Percentiles rank a stretch among this genome's conserved stretches.
Conservation (phyloP, 192 early-diverging fungal species). For the Obelidium mucronatum region DNA sequence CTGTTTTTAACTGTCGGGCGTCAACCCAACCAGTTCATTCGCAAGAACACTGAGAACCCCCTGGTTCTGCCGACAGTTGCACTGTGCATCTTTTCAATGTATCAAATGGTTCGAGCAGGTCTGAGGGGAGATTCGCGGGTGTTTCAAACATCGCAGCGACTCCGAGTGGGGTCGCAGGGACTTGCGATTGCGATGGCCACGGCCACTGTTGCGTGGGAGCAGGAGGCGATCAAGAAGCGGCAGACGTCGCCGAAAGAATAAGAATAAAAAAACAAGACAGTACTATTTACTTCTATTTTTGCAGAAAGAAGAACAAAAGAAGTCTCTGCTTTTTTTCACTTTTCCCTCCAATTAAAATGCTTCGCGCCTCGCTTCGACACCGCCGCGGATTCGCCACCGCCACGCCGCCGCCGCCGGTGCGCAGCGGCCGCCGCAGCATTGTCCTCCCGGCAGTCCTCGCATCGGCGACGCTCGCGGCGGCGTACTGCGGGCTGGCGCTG, state of each 20-base stretch:
- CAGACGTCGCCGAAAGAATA: background rate
- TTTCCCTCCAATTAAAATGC: too few relatives aligned
- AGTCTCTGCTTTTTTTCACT: too few relatives aligned
- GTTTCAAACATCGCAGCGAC: conserved; percentile 39
- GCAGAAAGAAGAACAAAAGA: too few relatives aligned
- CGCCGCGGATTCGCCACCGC: too few relatives aligned
- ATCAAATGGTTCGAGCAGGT: conserved; percentile 34
- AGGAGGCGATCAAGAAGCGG: too few relatives aligned
- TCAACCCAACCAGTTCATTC: conserved; percentile 8
- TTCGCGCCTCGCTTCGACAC: background rate
- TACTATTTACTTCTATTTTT: background rate
- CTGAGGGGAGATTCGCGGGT: conserved; percentile 33
- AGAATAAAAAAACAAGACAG: background rate
- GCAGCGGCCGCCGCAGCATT: too few relatives aligned
- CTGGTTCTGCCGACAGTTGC: conserved; percentile 42
- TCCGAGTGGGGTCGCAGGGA: conserved; percentile 40
- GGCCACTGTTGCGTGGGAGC: background rate
- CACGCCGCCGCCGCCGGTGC: too few relatives aligned
- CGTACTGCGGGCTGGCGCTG: conserved; percentile 6
- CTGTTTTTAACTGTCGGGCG: background rate
- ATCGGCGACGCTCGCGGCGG: background rate
- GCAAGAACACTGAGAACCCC: conserved; percentile 39
- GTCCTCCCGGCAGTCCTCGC: background rate
- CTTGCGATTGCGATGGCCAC: conserved; percentile 37
- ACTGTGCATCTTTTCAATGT: conserved; percentile 19